Evolutionary conservation across 2,329 filamentous ascomycete species (phyloP), one percentile per base, ranked within the genome.

Genomic region (Aspergillus luchuensis): DNA sequence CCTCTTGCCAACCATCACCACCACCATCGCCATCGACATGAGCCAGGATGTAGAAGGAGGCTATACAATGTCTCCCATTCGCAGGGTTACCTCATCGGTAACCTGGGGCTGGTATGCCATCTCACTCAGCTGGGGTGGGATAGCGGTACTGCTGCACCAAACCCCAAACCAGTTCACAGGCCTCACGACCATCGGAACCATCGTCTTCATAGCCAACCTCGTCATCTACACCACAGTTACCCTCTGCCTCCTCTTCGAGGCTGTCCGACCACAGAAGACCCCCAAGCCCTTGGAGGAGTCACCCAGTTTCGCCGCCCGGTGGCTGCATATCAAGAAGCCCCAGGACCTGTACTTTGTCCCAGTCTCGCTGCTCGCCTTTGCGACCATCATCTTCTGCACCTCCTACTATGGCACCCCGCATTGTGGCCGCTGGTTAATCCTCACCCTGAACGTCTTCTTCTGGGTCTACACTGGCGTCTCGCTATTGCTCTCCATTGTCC

Each of bases 51-150:
- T 10, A 11, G 21, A 11, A 13, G 11, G 21, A 45, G 3, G 4
- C 38, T 2, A 25, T 11, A 19, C 15, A 17, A 49, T 55, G 6
- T 55, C 52, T 5, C 39, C 52, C 2, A 23, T 55, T 11, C 52
- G 52, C 8, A 23, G 21, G 6, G 23, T 55, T 15, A 55, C 38
- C 38, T 55, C 52, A 10, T 41, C 52, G 72, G 85, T 87, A 66
- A 87, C 84, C 1, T 87, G 85, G 87, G 85, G 84, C 15, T 91
- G 88, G 88, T 92, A 87, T 74, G 88, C 87, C 0, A 79, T 85
- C 28, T 86, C 87, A 3, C 91, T 91, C 89, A 88, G 86, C 39
- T 90, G 88, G 0, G 89, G 89, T n/a, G 88, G 88, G 0, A 75
- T 91, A 1, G 83, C 88, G 0, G 61, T 62, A 39, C 80, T 91